These are phyloP conservation scores for Leccinum fuscescens DNA, from an alignment of 1,284 basidiomycete species.

Conservation along the genomic window DNA sequence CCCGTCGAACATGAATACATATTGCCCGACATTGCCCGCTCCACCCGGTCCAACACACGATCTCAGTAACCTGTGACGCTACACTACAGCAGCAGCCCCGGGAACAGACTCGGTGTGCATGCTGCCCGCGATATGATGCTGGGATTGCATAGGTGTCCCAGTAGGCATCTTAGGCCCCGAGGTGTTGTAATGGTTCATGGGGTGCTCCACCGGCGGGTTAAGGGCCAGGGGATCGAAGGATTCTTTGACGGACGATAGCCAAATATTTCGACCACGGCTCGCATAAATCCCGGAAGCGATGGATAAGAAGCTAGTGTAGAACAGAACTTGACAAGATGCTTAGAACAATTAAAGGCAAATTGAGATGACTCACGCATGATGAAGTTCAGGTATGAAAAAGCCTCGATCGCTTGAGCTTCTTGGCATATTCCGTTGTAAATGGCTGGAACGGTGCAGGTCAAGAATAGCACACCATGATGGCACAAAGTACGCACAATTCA, in stretches of 20 bases:
- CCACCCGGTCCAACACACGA: not conserved
- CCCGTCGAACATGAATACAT: not conserved
- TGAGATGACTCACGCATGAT: conserved; percentile 41
- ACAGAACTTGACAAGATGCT: conserved; percentile 37
- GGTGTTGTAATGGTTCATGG: conserved; percentile 22
- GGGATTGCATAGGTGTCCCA: conserved; percentile 2
- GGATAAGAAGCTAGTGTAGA: conserved; percentile 39
- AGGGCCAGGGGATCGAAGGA: conserved; percentile 29
- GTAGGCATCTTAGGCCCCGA: conserved; percentile 1
- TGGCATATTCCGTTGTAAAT: conserved; percentile 35
- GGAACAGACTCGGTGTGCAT: not conserved
- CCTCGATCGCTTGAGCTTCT: conserved; percentile 45
- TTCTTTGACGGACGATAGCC: conserved; percentile 43
- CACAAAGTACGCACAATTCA: conserved; percentile 13
- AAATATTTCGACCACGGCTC: conserved; percentile 41
- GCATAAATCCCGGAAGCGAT: conserved; percentile 37
- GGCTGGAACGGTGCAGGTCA: conserved; percentile 8
- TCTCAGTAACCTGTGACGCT: not conserved
- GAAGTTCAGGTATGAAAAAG: conserved; percentile 55
- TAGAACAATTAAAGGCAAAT: not conserved
- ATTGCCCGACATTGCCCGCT: not conserved
- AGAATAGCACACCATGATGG: not conserved
- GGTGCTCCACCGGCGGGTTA: conserved; percentile 8
- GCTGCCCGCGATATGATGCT: not conserved
- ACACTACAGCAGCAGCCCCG: not conserved